Base-by-base conservation (phyloP, 352 stramenopile genomes). In the Blastocystis hominis region DNA sequence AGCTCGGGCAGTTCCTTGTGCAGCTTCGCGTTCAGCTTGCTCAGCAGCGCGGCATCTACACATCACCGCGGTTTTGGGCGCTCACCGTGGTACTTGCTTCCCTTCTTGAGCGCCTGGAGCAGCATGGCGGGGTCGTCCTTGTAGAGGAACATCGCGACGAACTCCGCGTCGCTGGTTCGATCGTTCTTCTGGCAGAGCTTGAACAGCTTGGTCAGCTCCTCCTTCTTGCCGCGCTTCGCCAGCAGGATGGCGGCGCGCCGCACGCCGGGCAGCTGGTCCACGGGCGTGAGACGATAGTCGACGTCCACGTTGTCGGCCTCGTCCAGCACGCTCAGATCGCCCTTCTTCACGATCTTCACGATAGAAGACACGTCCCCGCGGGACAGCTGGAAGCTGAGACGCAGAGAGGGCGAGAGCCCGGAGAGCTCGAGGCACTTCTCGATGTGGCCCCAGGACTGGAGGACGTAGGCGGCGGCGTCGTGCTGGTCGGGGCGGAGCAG, bases 311-410 rank as follows among this genome's bases (percentile, higher is more conserved):
- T 30, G 66, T 86, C 76, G 20, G 59, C 63, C 38, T 86, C 30
- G 53, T 86, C 76, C 59, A 86, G 53, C 34, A 75, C 53, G 24
- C 36, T 75, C 53, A 86, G 53, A 40, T 86, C 76, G 42, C 63
- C 63, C 76, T 86, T 86, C 46, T 86, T 86, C 59, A 86, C 63
- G 53, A 76, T 76, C 76, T 75, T 75, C 59, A 86, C 63, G 42
- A 86, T 86, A 1, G 59, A 76, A 1, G 59, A 3, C 10, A 86
- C 63, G 61, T 86, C 76, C 7, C 47, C 76, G 24, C 63, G 59
- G 0, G 59, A 76, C 0, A 86, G 63, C 76, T 86, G 76, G 59
- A 86, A 86, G 63, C 46, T 70, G 1, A 86, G 76, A 75, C 76
- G 76, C 40, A 86, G 76, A 3, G 76, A 86, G 15, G 76, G 76